Evolutionary conservation across 169 alveolate genomes (phyloP), one percentile per base, ranked within the genome.

Genomic region (Cryptosporidium canis): DNA sequence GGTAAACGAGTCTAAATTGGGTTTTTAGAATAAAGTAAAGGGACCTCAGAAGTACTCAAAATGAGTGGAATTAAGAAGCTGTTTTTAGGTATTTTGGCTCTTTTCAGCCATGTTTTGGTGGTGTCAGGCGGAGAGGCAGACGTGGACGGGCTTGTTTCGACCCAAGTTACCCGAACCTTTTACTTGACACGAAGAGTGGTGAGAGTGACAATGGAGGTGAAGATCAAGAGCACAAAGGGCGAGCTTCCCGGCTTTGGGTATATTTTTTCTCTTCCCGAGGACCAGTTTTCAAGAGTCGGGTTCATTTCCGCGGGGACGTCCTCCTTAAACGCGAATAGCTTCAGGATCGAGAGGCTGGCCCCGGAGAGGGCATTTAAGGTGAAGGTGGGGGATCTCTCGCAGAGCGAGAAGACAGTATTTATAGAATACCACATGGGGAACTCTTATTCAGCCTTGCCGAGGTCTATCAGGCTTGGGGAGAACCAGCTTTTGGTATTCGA

Each of bases 181-280:
- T 77, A 77, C 71, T 77, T 77, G 61, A 77, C 87, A 37, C 55
- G 39, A 27, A 77, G 87, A 29, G 87, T 77, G 18, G 71, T 33
- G 33, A 55, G 35, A 11, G 72, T 77, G 8, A 12, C 47, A 14
- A 41, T 77, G 43, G 87, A 77, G 21, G 65, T 77, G 48, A 77
- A 61, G 21, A 21, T 77, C 21, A 77, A 55, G 16, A 63, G 72
- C 37, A 77, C 43, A 12, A 63, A 61, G 21, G 70, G 66, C 11
- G 37, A 51, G 3, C 48, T 70, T 70, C 21, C 12, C 14, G 51
- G 24, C 8, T 77, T 56, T 55, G 53, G 18, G 44, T 77, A 77
- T 44, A 51, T 18, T 39, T 58, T 77, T 61, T 9, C 29, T 27
- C 64, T 77, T 6, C 39, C 72, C 18, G 47, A 35, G 16, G 77